Evolutionary conservation across 2,329 filamentous ascomycete species (phyloP).

Genomic region (Sclerotinia nivalis): DNA sequence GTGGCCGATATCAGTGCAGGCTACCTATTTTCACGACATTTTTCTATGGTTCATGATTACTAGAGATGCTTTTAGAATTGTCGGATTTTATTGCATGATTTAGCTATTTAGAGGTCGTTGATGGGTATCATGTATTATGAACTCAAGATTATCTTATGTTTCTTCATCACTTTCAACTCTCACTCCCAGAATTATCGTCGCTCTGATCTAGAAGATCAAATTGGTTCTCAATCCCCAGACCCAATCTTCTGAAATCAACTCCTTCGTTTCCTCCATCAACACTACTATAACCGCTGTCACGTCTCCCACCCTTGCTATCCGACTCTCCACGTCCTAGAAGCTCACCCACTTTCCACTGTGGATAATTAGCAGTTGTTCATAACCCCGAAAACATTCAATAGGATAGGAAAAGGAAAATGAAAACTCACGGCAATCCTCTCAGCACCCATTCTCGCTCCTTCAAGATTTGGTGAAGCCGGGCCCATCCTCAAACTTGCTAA

Average conservation of each 20-base stretch:
- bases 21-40: not conserved
- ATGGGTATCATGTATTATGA: not conserved
- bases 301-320: not conserved
- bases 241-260: slow-evolving; percentile 33
- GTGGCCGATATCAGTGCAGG: no score
- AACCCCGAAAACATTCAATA: not conserved
- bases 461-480: slow-evolving; percentile 71
- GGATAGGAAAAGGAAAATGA: not conserved
- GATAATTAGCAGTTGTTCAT: slow-evolving; percentile 4
- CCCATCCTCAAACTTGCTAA: slow-evolving; percentile 69
- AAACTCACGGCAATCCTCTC: slow-evolving; percentile 53
- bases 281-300: slow-evolving; percentile 29
- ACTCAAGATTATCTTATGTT: not conserved
- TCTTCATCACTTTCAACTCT: not conserved
- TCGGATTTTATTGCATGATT: not conserved
- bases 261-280: slow-evolving; percentile 17
- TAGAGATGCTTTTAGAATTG: not conserved
- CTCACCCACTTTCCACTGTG: slow-evolving; percentile 32
- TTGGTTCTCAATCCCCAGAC: slow-evolving; percentile 34
- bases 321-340: slow-evolving; percentile 23
- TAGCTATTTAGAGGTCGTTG: not conserved
- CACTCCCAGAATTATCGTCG: not conserved
- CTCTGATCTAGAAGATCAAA: slow-evolving; percentile 28
- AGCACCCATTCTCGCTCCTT: slow-evolving; percentile 70
- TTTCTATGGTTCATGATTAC: not conserved